These are phyloP conservation scores for Escovopsis sp. DNA, from an alignment of 2,329 filamentous ascomycete genomes.

Conservation along the genomic window DNA sequence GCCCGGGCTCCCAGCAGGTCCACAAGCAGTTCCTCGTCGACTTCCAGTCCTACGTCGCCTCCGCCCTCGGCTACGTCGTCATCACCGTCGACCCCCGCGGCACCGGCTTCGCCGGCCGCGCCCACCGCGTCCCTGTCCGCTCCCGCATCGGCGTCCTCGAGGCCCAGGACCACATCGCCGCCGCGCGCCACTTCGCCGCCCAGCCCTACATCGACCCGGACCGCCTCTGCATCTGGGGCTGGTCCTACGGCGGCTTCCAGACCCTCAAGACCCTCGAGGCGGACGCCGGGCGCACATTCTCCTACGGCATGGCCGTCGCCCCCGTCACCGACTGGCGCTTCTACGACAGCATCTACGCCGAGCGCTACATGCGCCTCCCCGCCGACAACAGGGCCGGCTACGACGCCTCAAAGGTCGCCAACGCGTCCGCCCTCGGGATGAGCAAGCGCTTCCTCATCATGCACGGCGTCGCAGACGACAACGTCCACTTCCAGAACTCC, in stretches of 20 bases:
- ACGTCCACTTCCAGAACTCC: slow-evolving; percentile 94
- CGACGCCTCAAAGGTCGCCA: slow-evolving; percentile 54
- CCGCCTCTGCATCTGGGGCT: slow-evolving; percentile 90
- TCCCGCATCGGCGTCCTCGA: slow-evolving; percentile 77
- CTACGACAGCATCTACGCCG: slow-evolving; percentile 89
- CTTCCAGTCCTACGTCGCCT: slow-evolving; percentile 81
- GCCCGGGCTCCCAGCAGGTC: slow-evolving; percentile 84
- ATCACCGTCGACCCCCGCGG: slow-evolving; percentile 90
- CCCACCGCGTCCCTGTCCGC: slow-evolving; percentile 67
- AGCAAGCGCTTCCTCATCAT: slow-evolving; percentile 87
- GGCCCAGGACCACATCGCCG: slow-evolving; percentile 78
- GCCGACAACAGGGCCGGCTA: slow-evolving; percentile 71
- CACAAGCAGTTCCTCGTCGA: slow-evolving; percentile 68
- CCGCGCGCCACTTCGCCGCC: slow-evolving; percentile 68
- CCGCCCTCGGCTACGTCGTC: slow-evolving; percentile 77
- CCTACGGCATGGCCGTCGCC: slow-evolving; percentile 94
- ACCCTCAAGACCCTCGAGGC: slow-evolving; percentile 88
- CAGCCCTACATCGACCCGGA: slow-evolving; percentile 72
- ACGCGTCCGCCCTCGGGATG: slow-evolving; percentile 55
- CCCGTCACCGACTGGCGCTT: slow-evolving; percentile 97
- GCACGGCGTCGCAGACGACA: slow-evolving; percentile 94
- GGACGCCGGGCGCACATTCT: slow-evolving; percentile 80
- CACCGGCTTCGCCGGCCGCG: slow-evolving; percentile 79
- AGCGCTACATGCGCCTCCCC: slow-evolving; percentile 94
- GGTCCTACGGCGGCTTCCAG: slow-evolving; percentile 94